These are phyloP conservation scores for Sonneratia caseolaris DNA, from an alignment of 345 rosid genomes.

Conservation along the genomic window DNA sequence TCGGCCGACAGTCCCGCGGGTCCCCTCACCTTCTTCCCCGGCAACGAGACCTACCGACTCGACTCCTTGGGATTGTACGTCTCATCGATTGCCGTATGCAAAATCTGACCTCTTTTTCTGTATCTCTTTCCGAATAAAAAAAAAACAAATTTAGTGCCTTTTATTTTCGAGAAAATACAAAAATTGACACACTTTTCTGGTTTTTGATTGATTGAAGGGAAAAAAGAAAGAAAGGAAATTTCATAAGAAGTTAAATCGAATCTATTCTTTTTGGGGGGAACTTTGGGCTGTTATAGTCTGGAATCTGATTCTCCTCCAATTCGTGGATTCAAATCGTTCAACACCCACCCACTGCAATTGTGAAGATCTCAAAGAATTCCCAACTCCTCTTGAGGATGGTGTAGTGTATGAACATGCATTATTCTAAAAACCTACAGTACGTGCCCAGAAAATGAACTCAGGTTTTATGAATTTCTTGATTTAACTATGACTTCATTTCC, in stretches of 20 bases:
- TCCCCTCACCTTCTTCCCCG: slow-evolving; percentile 53
- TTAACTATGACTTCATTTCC: neutral
- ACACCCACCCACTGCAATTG: no score
- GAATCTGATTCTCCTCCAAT: neutral
- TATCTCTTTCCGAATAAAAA: neutral
- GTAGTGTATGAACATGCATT: no score
- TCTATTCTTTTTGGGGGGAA: neutral
- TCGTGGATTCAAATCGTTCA: no score
- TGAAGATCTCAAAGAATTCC: no score
- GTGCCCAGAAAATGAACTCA: no score
- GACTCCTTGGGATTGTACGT: slow-evolving; percentile 63
- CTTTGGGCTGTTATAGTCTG: neutral
- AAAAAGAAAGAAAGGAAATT: no score
- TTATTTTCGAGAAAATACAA: neutral
- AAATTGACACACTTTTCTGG: neutral
- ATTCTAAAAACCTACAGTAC: no score
- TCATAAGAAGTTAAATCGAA: neutral
- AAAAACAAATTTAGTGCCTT: neutral
- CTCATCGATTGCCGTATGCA: neutral
- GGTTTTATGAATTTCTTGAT: neutral
- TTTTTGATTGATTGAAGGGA: neutral
- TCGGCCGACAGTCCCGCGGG: slow-evolving; percentile 32
- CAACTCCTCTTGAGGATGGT: no score
- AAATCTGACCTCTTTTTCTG: neutral
- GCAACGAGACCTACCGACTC: slow-evolving; percentile 55